phyloP scores from a whole-genome alignment of 1,139 yeast genomes.

The Candida pseudocylindracea region DNA sequence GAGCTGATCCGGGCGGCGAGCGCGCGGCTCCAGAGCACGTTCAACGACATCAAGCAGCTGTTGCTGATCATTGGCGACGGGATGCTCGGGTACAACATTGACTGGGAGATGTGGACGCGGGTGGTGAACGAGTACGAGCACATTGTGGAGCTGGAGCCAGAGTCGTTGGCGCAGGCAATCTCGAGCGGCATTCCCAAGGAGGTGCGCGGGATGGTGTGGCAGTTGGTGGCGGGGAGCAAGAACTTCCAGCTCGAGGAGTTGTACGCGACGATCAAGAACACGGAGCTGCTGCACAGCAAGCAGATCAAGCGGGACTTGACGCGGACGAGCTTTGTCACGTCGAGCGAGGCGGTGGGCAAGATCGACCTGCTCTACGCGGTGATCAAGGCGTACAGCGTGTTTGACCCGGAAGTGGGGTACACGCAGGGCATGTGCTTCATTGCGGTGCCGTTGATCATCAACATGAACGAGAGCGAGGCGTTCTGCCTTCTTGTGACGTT shows the following conservation, averaged over 20 bases:
- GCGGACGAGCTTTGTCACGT: slow-evolving; percentile 63
- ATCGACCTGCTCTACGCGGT: slow-evolving; percentile 45
- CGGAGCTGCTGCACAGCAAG: slow-evolving; percentile 46
- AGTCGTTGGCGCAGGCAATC: slow-evolving; percentile 34
- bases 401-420: slow-evolving; percentile 87
- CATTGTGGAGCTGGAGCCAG: slow-evolving; percentile 42
- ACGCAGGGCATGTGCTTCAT: slow-evolving; percentile 96
- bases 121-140: slow-evolving; percentile 53
- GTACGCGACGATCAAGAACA: slow-evolving; percentile 24
- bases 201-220: slow-evolving; percentile 84
- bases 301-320: slow-evolving; percentile 65
- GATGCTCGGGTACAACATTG: slow-evolving; percentile 14
- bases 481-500: slow-evolving; percentile 61
- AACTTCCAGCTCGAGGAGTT: slow-evolving; percentile 52
- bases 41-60: slow-evolving; percentile 20
- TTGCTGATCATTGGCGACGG: slow-evolving; percentile 19
- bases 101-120: slow-evolving; percentile 81
- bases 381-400: slow-evolving; percentile 64
- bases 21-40: slow-evolving; percentile 36
- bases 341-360: slow-evolving; percentile 26
- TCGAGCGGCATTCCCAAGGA: slow-evolving; percentile 67
- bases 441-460: slow-evolving; percentile 64
- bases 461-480: slow-evolving; percentile 67
- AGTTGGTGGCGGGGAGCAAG: slow-evolving; percentile 65
- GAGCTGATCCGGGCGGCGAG: slow-evolving; percentile 38